Base-by-base conservation (phyloP, 2,329 filamentous ascomycete genomes). In the Fusarium protoensiforme region DNA sequence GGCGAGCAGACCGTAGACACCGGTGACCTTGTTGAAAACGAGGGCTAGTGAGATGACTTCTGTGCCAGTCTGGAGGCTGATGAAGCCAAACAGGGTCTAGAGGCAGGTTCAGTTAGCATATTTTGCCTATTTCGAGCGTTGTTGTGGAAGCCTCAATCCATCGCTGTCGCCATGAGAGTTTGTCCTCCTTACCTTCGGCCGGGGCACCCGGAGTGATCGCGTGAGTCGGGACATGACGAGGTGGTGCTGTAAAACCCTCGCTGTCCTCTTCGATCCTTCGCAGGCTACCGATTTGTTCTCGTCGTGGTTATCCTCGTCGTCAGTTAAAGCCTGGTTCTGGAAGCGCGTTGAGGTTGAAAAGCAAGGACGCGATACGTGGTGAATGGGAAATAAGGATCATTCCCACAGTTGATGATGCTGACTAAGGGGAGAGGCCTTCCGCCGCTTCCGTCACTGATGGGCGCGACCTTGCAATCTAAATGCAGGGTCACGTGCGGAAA, bases 21-120 rank as follows among this genome's bases (percentile, higher is more conserved):
- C 95, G 58, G 94, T 96, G 75, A 95, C 90, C 83, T 98, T 98
- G 88, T 98, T 98, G 85, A 98, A 92, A 64, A 97, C 88, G 73
- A 97, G 90, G 13, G 93, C 91, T 70, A 96, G 87, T 6, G 93
- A 92, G 78, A 98, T 94, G 78, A 98, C 89, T 77, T 96, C 94
- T 54, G 94, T 92, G 75, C 94, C 95, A 36, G 94, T 96, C 78
- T 94, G 93, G 63, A 98, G 91, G 80, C 93, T 94, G 86, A 98
- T 92, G 79, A 95, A 86, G 80, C 94, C 94, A 74, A 98, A 89
- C 81, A 98, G 96, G 54, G 91, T 92, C 95, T 98, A 81, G 43
- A 70, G 36, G 20, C 10, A 39, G 61, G 31, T 67, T 20, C 31
- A 58, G 64, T 77, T 62, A 78, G 74, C 57, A 65, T 69, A 36